Percentiles rank a stretch among this genome's conserved stretches.
These are phyloP conservation scores for Diplodia scrobiculata DNA, from an alignment of 2,329 filamentous ascomycete species.

Conservation along the genomic window DNA sequence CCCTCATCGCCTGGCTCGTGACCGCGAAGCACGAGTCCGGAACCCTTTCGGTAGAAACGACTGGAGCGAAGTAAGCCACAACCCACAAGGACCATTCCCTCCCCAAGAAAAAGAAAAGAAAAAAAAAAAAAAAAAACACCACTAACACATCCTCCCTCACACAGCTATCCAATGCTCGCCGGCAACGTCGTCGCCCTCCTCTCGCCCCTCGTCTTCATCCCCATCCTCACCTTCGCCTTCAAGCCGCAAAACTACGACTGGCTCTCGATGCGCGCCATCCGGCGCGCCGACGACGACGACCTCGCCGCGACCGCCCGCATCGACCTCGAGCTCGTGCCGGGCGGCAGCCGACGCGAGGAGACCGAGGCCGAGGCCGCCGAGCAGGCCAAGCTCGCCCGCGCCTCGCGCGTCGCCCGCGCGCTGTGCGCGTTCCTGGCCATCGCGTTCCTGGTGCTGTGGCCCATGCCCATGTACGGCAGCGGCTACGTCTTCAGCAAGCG, in stretches of 20 bases:
- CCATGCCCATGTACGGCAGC: constrained; percentile 85
- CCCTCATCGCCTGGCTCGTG: constrained; percentile 76
- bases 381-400: constrained; percentile 47
- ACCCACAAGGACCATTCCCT: no score
- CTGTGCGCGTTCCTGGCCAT: constrained; percentile 67
- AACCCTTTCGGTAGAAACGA: constrained; percentile 68
- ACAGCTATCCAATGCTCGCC: constrained; percentile 69
- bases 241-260: constrained; percentile 81
- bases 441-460: constrained; percentile 78
- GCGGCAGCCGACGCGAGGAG: neutral
- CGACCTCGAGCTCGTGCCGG: constrained; percentile 58
- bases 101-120: no score
- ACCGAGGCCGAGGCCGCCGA: constrained; percentile 36
- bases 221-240: constrained; percentile 71
- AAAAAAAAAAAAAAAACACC: no score
- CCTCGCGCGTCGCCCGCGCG: constrained; percentile 56
- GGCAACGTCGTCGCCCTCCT: constrained; percentile 83
- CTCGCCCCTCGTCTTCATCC: constrained; percentile 72
- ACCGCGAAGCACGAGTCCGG: constrained; percentile 72
- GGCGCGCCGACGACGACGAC: constrained; percentile 75
- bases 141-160: neutral
- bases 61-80: constrained; percentile 58
- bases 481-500: constrained; percentile 78
- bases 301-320: constrained; percentile 58
- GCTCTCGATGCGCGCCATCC: constrained; percentile 77